phyloP scores from a whole-genome alignment of 768 basidiomycete species.

The Clitopilus hobsonii region DNA sequence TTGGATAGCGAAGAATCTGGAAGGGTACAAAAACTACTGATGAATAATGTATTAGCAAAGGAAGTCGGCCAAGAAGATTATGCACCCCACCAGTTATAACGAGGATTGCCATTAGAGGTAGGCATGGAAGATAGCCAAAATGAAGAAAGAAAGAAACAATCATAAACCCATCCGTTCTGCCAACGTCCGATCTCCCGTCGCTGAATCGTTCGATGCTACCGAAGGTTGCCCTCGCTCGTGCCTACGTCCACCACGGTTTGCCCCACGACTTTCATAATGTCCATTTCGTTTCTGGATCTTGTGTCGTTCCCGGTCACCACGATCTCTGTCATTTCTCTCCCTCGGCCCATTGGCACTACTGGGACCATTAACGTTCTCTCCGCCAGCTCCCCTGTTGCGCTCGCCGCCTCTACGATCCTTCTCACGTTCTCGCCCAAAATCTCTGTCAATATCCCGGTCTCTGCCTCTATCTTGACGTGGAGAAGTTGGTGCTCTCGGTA shows the following conservation, averaged over 20 bases:
- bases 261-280: constrained; percentile 28
- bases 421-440: constrained; percentile 34
- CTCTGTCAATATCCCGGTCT: constrained; percentile 23
- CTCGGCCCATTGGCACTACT: constrained; percentile 18
- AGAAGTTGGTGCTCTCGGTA: constrained; percentile 38
- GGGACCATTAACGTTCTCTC: too few relatives aligned
- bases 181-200: constrained; percentile 71
- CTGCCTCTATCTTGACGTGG: constrained; percentile 28
- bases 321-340: neutral
- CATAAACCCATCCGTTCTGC: constrained; percentile 80
- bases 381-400: constrained; percentile 28
- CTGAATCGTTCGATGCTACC: constrained; percentile 24
- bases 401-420: constrained; percentile 28
- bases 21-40: too few relatives aligned
- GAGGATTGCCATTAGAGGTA: constrained; percentile 2
- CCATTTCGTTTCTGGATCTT: constrained; percentile 37
- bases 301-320: constrained; percentile 23
- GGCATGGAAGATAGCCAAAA: constrained; percentile 6
- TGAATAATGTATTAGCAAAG: too few relatives aligned
- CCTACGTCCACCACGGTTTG: constrained; percentile 27
- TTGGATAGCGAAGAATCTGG: too few relatives aligned
- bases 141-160: constrained; percentile 12
- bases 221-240: constrained; percentile 25
- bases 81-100: neutral
- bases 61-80: too few relatives aligned